Evolutionary conservation across 169 alveolate genomes (phyloP).

Genomic region (Miamiensis avidus): DNA sequence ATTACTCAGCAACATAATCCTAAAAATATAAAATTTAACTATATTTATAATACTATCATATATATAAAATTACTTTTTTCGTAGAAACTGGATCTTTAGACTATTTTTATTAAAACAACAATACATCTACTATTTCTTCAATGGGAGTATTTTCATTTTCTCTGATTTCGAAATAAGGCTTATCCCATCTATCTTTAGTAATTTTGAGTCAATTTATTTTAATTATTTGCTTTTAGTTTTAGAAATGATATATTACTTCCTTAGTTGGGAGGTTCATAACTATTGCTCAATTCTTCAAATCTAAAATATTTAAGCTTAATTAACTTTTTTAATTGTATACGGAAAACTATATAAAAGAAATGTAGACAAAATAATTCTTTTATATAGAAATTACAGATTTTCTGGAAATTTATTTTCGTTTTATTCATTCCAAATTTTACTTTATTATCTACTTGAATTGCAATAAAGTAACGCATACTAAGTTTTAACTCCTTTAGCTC

Average conservation of each 20-base stretch:
- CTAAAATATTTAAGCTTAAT: background rate
- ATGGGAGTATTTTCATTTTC: constrained; percentile 68
- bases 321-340: background rate
- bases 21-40: background rate
- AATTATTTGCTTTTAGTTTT: too few species aligned
- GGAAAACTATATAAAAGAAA: background rate
- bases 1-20: constrained; percentile 41
- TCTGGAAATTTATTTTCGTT: constrained; percentile 50
- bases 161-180: constrained; percentile 70
- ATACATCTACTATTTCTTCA: constrained; percentile 65
- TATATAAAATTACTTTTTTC: constrained; percentile 47
- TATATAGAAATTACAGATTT: constrained; percentile 35
- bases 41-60: background rate
- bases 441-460: constrained; percentile 66
- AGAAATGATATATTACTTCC: constrained; percentile 28
- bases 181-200: constrained; percentile 79
- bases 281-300: constrained; percentile 60
- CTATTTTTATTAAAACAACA: constrained; percentile 62
- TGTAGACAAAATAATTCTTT: background rate
- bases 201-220: background rate
- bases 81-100: constrained; percentile 85
- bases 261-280: constrained; percentile 82
- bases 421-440: constrained; percentile 57
- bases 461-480: constrained; percentile 64
- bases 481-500: constrained; percentile 78